These are phyloP conservation scores for Alternaria sp. DNA, from an alignment of 2,329 filamentous ascomycete species.

Conservation along the genomic window DNA sequence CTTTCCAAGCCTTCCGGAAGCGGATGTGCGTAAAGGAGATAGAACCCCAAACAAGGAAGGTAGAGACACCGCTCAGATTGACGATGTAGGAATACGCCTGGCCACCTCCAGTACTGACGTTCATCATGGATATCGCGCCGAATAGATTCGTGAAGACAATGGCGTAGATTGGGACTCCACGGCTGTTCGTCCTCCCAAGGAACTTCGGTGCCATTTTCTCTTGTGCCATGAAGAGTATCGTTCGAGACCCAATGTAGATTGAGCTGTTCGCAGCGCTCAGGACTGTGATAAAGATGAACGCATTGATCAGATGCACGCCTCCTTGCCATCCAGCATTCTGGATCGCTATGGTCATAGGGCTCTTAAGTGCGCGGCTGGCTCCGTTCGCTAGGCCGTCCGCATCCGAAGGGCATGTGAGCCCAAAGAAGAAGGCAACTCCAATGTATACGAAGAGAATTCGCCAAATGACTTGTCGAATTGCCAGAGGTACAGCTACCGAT, in stretches of 20 bases:
- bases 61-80: constrained; percentile 72
- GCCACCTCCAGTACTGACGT: constrained; percentile 69
- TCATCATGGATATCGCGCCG: constrained; percentile 77
- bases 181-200: constrained; percentile 70
- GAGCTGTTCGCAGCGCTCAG: constrained; percentile 67
- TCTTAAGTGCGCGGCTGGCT: constrained; percentile 68
- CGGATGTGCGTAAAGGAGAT: constrained; percentile 76
- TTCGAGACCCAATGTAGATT: constrained; percentile 79
- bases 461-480: constrained; percentile 55
- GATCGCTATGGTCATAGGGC: constrained; percentile 56
- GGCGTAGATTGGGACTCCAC: constrained; percentile 67
- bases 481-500: constrained; percentile 53
- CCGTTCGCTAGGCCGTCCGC: constrained; percentile 68
- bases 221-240: constrained; percentile 77
- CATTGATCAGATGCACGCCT: constrained; percentile 79
- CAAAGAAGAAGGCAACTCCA: constrained; percentile 53
- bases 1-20: constrained; percentile 68
- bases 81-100: constrained; percentile 73
- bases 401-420: constrained; percentile 74
- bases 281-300: constrained; percentile 67
- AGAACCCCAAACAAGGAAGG: constrained; percentile 74
- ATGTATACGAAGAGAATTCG: constrained; percentile 55
- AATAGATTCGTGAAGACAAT: constrained; percentile 73
- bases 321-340: constrained; percentile 75
- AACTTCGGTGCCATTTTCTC: constrained; percentile 73